A percentile compares a stretch with the other conserved stretches of the same genome.
phyloP scores from a whole-genome alignment of 2,329 filamentous ascomycete species.

The Camptophora hylomeconis region DNA sequence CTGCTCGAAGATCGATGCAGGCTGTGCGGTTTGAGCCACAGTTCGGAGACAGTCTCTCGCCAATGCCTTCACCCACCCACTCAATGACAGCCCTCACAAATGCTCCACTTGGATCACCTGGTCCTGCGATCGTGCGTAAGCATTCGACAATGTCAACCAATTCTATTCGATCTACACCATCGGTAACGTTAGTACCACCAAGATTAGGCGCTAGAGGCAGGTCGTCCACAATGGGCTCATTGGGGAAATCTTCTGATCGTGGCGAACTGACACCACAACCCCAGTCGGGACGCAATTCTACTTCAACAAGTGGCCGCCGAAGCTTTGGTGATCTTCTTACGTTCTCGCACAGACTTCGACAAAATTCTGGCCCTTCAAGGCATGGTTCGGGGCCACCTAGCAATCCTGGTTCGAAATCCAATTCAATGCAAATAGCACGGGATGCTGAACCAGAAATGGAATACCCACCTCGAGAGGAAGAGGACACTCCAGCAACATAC shows the following conservation, averaged over 20 bases:
- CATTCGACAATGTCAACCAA: conserved; percentile 52
- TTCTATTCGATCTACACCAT: conserved; percentile 47
- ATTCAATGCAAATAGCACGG: conserved; percentile 65
- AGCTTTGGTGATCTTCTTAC: conserved; percentile 85
- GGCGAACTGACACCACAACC: conserved; percentile 46
- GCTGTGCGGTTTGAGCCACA: conserved; percentile 12
- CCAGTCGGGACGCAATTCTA: conserved; percentile 54
- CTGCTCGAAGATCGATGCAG: conserved; percentile 14
- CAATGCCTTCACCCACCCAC: conserved; percentile 36
- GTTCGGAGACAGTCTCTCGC: conserved; percentile 19
- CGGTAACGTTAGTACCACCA: conserved; percentile 46
- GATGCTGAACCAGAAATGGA: conserved; percentile 46
- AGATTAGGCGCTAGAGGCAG: conserved; percentile 54
- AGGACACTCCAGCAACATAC: conserved; percentile 83
- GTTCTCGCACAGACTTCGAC: conserved; percentile 60
- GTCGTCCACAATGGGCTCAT: conserved; percentile 80
- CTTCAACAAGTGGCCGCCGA: conserved; percentile 72
- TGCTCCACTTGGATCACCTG: conserved; percentile 30
- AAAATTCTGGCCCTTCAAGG: conserved; percentile 61
- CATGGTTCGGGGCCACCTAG: conserved; percentile 51
- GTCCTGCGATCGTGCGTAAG: conserved; percentile 40
- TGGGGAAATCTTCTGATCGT: conserved; percentile 54
- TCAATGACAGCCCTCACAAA: conserved; percentile 38
- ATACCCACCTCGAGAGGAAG: conserved; percentile 68
- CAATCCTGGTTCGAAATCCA: conserved; percentile 68